A percentile compares a stretch with the other conserved stretches of the same genome.
These are phyloP conservation scores for Rubus parviflorus DNA, from an alignment of 306 rosid species.

Conservation along the genomic window DNA sequence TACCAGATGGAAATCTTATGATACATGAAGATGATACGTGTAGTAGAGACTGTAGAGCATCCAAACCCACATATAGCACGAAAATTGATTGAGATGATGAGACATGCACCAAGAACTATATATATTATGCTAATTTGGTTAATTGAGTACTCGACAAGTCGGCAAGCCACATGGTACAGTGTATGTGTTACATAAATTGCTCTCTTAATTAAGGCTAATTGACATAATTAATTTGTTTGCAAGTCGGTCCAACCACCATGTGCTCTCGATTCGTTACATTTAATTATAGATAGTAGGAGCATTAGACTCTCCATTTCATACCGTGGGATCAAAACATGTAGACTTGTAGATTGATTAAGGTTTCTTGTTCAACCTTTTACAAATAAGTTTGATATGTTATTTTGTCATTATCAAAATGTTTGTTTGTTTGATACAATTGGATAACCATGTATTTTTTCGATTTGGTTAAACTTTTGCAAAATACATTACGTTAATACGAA, in stretches of 20 bases:
- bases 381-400: too few species aligned
- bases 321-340: neutral
- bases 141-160: conserved; percentile 15
- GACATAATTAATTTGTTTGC: neutral
- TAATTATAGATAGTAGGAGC: neutral
- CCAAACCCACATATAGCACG: too few species aligned
- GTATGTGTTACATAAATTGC: conserved; percentile 15
- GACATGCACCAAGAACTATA: conserved; percentile 21
- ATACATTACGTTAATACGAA: too few species aligned
- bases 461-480: too few species aligned
- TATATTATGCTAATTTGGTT: neutral
- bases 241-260: conserved; percentile 17
- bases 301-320: neutral
- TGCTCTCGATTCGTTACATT: neutral
- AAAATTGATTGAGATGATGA: conserved; percentile 9
- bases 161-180: conserved; percentile 16
- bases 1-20: too few species aligned
- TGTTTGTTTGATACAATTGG: too few species aligned
- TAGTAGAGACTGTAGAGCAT: too few species aligned
- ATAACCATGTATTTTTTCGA: too few species aligned
- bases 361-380: neutral
- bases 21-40: too few species aligned
- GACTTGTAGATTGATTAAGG: neutral
- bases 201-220: neutral
- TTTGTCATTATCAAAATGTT: too few species aligned